Evolutionary conservation across 345 rosid species (phyloP).

Genomic region (Leavenworthia alabamica): DNA sequence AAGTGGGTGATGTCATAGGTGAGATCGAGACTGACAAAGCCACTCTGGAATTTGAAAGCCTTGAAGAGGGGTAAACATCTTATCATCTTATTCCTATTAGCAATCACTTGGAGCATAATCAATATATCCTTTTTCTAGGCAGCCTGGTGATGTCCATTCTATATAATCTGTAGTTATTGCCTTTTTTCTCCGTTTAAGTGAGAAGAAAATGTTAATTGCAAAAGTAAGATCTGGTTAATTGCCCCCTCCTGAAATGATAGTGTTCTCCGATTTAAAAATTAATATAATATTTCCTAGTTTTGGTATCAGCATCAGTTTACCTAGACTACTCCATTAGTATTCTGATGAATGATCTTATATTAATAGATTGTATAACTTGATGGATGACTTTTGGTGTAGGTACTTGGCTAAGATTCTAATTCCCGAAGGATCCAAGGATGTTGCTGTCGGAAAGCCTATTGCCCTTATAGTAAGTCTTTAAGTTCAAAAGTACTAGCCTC

Average conservation of each 20-base stretch:
- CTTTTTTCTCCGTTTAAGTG: not conserved
- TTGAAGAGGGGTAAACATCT: constrained; percentile 75
- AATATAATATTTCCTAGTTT: constrained; percentile 8
- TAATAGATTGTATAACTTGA: constrained; percentile 3
- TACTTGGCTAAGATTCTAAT: constrained; percentile 38
- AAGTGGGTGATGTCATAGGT: constrained; percentile 90
- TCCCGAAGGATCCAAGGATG: constrained; percentile 40
- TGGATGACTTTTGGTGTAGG: constrained; percentile 22
- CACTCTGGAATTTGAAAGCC: constrained; percentile 89
- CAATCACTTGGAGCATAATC: not conserved
- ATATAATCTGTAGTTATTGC: not conserved
- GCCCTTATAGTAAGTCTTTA: constrained; percentile 32
- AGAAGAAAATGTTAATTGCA: constrained; percentile 8
- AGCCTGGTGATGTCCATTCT: constrained; percentile 5
- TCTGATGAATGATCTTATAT: constrained; percentile 6
- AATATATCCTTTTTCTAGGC: not conserved
- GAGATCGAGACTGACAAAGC: constrained; percentile 99
- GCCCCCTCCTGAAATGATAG: constrained; percentile 1
- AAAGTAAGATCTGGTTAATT: constrained; percentile 1
- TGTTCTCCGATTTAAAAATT: not conserved
- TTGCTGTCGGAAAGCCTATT: constrained; percentile 38
- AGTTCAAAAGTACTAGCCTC: constrained; percentile 11
- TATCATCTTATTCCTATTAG: not conserved
- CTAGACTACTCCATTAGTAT: not conserved
- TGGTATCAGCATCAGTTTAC: constrained; percentile 11